Base-by-base conservation (phyloP, 202 grass and related monocot species). In the Eragrostis tef region DNA sequence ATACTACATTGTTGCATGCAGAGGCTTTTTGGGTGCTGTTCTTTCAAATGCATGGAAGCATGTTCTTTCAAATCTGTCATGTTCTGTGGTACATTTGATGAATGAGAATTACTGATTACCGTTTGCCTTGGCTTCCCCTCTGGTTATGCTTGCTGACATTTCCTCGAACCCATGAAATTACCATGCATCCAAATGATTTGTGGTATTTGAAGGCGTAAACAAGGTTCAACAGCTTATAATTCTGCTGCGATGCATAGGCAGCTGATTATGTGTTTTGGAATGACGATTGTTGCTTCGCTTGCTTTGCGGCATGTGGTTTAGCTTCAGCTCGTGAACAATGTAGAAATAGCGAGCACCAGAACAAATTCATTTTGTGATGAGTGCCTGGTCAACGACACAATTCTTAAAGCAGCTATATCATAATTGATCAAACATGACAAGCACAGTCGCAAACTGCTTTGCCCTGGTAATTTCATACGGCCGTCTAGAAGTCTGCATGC, bases 21-120 rank as follows among this genome's bases (percentile, higher is more conserved):
- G 82, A 70, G 25, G 64, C 43, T 59, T 77, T 31, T 77, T 77
- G 42, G 63, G 15, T 25, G 42, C 51, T 73, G 54, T 4, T 34
- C 25, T 72, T 61, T 15, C 21, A 14, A 57, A 59, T 59, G 17
- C 17, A 64, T 63, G 19, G 25, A 59, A 77, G 4, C 14, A n/a
- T 36, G 42, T 77, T 60, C 19, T 19, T 46, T 68, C 13, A 56
- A 31, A 58, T 75, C 12, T 26, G 20, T 0, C 6, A 51, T 7
- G 9, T 57, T 34, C 0, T 1, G 7, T 4, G 22, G 12, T 44
- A 51, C 77, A 56, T 57, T 44, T 21, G 25, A 15, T 61, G 51
- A 80, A 69, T 17, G 54, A 27, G 34, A 50, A 27, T 63, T 14
- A 24, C 45, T 5, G 50, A 7, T 22, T 24, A 14, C 15, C 48